phyloP scores from a whole-genome alignment of 2,329 filamentous ascomycete species.

The Colletotrichum lindemuthianum region DNA sequence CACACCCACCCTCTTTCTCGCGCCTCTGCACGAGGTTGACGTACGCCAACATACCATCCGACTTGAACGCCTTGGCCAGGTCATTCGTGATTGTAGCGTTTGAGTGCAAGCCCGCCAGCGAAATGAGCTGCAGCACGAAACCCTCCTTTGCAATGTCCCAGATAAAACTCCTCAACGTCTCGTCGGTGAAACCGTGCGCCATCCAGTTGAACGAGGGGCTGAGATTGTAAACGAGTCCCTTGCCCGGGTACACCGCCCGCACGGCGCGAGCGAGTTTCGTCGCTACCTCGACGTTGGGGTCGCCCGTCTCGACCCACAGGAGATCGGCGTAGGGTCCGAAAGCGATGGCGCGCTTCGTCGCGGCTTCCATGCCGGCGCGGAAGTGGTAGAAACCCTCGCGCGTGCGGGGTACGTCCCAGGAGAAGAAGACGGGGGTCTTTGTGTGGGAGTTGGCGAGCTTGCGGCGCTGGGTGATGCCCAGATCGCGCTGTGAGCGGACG shows the following conservation, averaged over 20 bases:
- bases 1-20: slow-evolving; percentile 90
- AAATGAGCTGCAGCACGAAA: slow-evolving; percentile 75
- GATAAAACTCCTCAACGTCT: slow-evolving; percentile 87
- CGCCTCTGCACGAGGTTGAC: slow-evolving; percentile 90
- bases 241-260: slow-evolving; percentile 73
- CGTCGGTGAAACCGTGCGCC: slow-evolving; percentile 88
- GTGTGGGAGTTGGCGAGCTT: slow-evolving; percentile 75
- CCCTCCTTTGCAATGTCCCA: slow-evolving; percentile 96
- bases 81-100: slow-evolving; percentile 75
- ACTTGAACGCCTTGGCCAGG: slow-evolving; percentile 83
- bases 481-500: slow-evolving; percentile 72
- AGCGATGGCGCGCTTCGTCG: slow-evolving; percentile 91
- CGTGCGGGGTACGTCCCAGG: slow-evolving; percentile 91
- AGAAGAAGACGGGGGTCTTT: slow-evolving; percentile 79
- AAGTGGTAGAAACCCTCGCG: slow-evolving; percentile 96
- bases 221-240: slow-evolving; percentile 96
- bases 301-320: slow-evolving; percentile 95
- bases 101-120: slow-evolving; percentile 73
- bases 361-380: slow-evolving; percentile 82
- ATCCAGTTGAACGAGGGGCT: slow-evolving; percentile 99
- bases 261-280: slow-evolving; percentile 81
- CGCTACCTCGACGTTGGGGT: slow-evolving; percentile 84
- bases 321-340: slow-evolving; percentile 95
- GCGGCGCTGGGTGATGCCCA: slow-evolving; percentile 82
- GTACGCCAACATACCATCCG: slow-evolving; percentile 95